Percentiles rank a stretch among this genome's conserved stretches.
phyloP scores from a whole-genome alignment of 2,329 filamentous ascomycete species.

The Penicillium paneum region DNA sequence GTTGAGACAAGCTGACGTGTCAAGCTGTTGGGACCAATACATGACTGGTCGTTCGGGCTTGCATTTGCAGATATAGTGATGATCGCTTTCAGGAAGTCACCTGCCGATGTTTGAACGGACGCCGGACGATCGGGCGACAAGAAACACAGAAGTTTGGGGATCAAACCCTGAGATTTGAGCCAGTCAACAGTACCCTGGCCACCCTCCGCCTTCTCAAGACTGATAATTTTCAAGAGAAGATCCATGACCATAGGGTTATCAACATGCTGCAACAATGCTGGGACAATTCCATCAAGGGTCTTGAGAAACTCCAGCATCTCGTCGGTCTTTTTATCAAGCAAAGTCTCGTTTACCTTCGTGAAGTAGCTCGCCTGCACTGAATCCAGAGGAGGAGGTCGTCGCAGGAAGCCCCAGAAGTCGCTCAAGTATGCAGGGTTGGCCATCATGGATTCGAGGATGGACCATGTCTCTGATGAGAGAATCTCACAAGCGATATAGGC shows the following conservation, averaged over 20 bases:
- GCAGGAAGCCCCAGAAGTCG: slow-evolving; percentile 88
- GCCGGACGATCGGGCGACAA: slow-evolving; percentile 80
- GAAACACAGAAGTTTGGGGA: slow-evolving; percentile 82
- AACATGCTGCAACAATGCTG: slow-evolving; percentile 85
- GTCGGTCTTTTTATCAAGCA: slow-evolving; percentile 96
- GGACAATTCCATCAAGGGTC: slow-evolving; percentile 73
- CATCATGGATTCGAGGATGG: slow-evolving; percentile 88
- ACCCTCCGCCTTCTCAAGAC: slow-evolving; percentile 84
- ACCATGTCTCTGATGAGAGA: slow-evolving; percentile 93
- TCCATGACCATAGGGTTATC: slow-evolving; percentile 99
- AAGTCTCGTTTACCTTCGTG: slow-evolving; percentile 96
- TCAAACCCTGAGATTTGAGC: slow-evolving; percentile 84
- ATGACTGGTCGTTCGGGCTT: slow-evolving; percentile 97
- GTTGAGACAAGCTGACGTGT: slow-evolving; percentile 91
- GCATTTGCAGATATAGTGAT: slow-evolving; percentile 98
- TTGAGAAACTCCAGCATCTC: slow-evolving; percentile 93
- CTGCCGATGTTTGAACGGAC: slow-evolving; percentile 91
- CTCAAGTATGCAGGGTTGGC: slow-evolving; percentile 74
- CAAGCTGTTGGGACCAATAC: slow-evolving; percentile 94
- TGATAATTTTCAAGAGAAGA: slow-evolving; percentile 92
- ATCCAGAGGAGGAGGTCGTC: slow-evolving; percentile 78
- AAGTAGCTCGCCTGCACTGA: slow-evolving; percentile 96
- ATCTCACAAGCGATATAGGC: slow-evolving; percentile 92
- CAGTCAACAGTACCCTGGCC: slow-evolving; percentile 96
- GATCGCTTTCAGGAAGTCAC: slow-evolving; percentile 96